A percentile compares a stretch with the other conserved stretches of the same genome.
Conservation (phyloP, 257 asterid genomes). For the Apocynum venetum region DNA sequence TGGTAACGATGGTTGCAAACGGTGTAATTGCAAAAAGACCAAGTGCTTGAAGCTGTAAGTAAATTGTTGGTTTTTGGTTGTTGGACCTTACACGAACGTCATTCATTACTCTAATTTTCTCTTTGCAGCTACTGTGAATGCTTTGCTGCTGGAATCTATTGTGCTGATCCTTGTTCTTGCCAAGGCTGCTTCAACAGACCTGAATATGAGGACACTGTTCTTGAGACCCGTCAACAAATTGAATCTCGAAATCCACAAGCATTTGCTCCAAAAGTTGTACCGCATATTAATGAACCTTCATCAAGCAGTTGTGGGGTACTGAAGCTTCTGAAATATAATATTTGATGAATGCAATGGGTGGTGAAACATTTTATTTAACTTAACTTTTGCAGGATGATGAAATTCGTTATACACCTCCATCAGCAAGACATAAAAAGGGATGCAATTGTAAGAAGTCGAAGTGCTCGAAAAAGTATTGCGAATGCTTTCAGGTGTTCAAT, state of each 20-base stretch:
- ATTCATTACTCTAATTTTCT: constrained; percentile 20
- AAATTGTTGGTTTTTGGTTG: constrained; percentile 10
- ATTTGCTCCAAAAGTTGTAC: constrained; percentile 61
- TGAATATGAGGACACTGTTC: constrained; percentile 56
- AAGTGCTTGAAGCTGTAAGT: constrained; percentile 81
- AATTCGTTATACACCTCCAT: constrained; percentile 42
- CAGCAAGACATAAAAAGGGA: constrained; percentile 78
- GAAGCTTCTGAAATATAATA: constrained; percentile 14
- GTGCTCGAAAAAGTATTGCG: constrained; percentile 79
- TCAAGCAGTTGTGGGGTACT: constrained; percentile 42
- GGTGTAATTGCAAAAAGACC: constrained; percentile 79
- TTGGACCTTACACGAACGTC: constrained; percentile 16
- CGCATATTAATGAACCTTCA: constrained; percentile 29
- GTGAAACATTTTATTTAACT: constrained; percentile 9
- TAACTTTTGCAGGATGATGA: constrained; percentile 46
- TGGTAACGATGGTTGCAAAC: constrained; percentile 53
- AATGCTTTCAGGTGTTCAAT: constrained; percentile 70
- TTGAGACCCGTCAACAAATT: constrained; percentile 47
- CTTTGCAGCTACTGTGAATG: constrained; percentile 74
- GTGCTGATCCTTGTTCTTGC: constrained; percentile 70
- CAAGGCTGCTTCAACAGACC: constrained; percentile 70
- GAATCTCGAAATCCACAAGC: constrained; percentile 74
- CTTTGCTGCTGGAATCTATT: constrained; percentile 74
- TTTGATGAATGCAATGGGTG: constrained; percentile 7
- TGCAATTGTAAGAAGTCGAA: constrained; percentile 90